Base-by-base conservation (phyloP, 2,329 filamentous ascomycete species). In the Bipolaris sorokiniana region DNA sequence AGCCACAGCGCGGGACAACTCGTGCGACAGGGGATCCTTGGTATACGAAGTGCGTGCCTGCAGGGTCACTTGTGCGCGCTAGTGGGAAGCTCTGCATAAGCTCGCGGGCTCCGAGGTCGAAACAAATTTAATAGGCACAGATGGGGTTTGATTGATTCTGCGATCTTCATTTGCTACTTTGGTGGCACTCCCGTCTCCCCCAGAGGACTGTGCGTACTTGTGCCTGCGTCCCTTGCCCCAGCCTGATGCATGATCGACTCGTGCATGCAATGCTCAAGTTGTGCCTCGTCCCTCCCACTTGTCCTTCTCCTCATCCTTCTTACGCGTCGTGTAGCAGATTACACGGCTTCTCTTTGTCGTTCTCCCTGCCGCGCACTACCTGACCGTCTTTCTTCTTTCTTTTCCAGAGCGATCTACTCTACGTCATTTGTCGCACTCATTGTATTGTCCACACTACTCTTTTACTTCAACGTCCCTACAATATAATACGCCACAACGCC, bases 231-330 rank as follows among this genome's bases (percentile, higher is more conserved):
- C 65, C 64, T 55, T 58, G 52, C 49, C 52, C 63, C 47, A 60
- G 63, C 61, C 57, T 65, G 65, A 50, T 71, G 68, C 70, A 70
- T 66, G 64, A 67, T 61, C 67, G 70, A 72, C 72, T 71, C 66
- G 62, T 66, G 36, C 68, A 60, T 68, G 66, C 68, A 38, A 71
- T 72, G 68, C 63, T 66, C 67, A 68, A 61, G 54, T 62, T 60
- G 58, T 66, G 63, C 60, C 58, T 65, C 58, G 47, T 64, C 59
- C 64, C 66, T 61, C 49, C 22, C n/a, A 49, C 49, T n/a, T 51
- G 59, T 61, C 58, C 50, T 65, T 54, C 52, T 60, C 62, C 49
- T 7, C 28, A 28, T 63, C 61, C 63, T 69, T 62, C 60, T 60
- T 63, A 67, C 66, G 67, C 66, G 62, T 60, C 64, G 61, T 64